Evolutionary conservation across 208 protist species (phyloP).

Genomic region (Acanthamoeba culbertsoni): DNA sequence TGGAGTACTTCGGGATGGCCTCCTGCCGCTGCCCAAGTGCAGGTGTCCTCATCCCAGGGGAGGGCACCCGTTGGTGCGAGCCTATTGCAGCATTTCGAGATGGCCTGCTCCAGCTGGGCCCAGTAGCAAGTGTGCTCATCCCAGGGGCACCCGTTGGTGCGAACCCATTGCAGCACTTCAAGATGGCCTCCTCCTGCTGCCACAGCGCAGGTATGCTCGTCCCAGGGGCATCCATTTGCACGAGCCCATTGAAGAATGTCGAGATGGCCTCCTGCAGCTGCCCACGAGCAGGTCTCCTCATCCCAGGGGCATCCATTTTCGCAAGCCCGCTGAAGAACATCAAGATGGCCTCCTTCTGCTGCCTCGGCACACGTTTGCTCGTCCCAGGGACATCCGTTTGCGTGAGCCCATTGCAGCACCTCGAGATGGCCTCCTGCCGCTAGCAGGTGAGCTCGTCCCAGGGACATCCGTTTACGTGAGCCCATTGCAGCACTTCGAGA

Average conservation of each 20-base stretch:
- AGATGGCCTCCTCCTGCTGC: no score
- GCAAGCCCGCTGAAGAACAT: background rate
- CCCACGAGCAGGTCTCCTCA: background rate
- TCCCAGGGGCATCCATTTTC: background rate
- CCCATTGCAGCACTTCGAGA: background rate
- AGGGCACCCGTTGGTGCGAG: background rate
- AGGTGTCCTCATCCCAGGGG: slow-evolving; percentile 3
- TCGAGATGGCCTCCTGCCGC: background rate
- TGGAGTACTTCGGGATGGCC: slow-evolving; percentile 9
- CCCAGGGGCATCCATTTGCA: background rate
- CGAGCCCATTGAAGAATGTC: background rate
- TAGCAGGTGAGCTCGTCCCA: background rate
- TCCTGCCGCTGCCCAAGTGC: background rate
- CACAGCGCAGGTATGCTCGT: background rate
- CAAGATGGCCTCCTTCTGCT: background rate
- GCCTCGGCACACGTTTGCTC: background rate
- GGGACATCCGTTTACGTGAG: background rate
- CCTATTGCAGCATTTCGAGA: background rate
- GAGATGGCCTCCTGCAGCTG: background rate
- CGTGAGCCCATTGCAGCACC: background rate
- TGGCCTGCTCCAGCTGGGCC: background rate
- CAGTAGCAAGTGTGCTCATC: background rate
- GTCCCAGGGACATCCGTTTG: background rate
- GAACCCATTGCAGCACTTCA: background rate
- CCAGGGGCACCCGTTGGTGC: background rate